Percentiles rank a stretch among this genome's conserved stretches.
Conservation (phyloP, 1,284 basidiomycete species). For the Cutaneotrichosporon sp. region DNA sequence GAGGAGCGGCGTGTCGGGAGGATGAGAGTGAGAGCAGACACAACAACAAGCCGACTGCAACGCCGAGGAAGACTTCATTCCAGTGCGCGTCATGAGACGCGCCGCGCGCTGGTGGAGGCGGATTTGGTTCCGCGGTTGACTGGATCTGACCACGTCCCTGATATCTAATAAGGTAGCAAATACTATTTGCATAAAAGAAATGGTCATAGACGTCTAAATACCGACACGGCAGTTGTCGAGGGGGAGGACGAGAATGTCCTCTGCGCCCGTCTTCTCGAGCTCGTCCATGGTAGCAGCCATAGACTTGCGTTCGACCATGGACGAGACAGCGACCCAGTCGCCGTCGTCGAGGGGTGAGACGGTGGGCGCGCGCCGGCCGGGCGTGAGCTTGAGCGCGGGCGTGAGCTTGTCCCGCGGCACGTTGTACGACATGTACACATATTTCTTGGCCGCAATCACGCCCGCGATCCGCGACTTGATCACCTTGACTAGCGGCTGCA, state of each 20-base stretch:
- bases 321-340: constrained; percentile 85
- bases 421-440: constrained; percentile 91
- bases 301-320: constrained; percentile 83
- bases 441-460: constrained; percentile 82
- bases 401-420: constrained; percentile 61
- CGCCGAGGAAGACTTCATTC: neutral
- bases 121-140: neutral
- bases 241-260: constrained; percentile 84
- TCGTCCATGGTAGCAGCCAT: constrained; percentile 89
- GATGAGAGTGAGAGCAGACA: neutral
- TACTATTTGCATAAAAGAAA: neutral
- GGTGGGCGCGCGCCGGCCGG: constrained; percentile 84
- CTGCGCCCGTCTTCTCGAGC: constrained; percentile 73
- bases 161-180: neutral
- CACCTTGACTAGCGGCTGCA: constrained; percentile 61
- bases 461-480: constrained; percentile 87
- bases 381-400: constrained; percentile 69
- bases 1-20: neutral
- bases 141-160: neutral
- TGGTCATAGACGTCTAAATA: constrained; percentile 24
- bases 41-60: neutral
- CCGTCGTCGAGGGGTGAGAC: constrained; percentile 73
- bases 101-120: constrained; percentile 5
- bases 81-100: constrained; percentile 2
- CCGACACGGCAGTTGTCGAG: constrained; percentile 92